Evolutionary conservation across 352 stramenopile genomes (phyloP).

Genomic region (Plasmopara muralis): DNA sequence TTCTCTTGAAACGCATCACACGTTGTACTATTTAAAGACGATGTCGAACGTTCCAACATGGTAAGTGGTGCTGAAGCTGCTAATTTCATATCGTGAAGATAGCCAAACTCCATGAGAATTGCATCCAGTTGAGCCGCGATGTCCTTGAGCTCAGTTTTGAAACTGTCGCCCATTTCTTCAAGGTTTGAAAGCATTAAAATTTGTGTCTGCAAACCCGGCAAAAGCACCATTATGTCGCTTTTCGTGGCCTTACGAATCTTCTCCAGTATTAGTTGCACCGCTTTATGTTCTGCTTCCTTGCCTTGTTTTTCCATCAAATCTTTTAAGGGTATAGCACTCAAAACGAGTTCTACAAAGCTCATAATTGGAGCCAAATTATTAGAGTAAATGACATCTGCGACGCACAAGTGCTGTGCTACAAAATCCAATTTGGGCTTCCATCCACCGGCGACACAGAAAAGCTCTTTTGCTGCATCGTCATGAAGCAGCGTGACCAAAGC

Average conservation of each 20-base stretch:
- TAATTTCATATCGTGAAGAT: conserved; percentile 7
- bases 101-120: conserved; percentile 34
- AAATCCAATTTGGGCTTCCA: conserved; percentile 68
- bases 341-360: conserved; percentile 31
- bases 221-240: conserved; percentile 57
- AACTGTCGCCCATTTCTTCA: conserved; percentile 39
- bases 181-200: conserved; percentile 41
- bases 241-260: conserved; percentile 77
- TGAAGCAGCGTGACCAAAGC: conserved; percentile 31
- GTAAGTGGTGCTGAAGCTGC: neutral
- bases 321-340: conserved; percentile 59
- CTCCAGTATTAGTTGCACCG: conserved; percentile 69
- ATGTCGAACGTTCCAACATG: neutral
- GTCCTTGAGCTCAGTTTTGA: conserved; percentile 50
- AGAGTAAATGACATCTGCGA: conserved; percentile 77
- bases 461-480: conserved; percentile 63
- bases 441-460: conserved; percentile 72
- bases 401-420: conserved; percentile 53
- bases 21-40: conserved; percentile 9
- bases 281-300: conserved; percentile 62
- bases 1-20: conserved; percentile 4
- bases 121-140: conserved; percentile 37
- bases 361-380: conserved; percentile 40
- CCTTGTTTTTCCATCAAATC: conserved; percentile 71
- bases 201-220: conserved; percentile 60